Evolutionary conservation across 129 eudicot genomes (phyloP).

Genomic region (Gnaphalium uliginosum): DNA sequence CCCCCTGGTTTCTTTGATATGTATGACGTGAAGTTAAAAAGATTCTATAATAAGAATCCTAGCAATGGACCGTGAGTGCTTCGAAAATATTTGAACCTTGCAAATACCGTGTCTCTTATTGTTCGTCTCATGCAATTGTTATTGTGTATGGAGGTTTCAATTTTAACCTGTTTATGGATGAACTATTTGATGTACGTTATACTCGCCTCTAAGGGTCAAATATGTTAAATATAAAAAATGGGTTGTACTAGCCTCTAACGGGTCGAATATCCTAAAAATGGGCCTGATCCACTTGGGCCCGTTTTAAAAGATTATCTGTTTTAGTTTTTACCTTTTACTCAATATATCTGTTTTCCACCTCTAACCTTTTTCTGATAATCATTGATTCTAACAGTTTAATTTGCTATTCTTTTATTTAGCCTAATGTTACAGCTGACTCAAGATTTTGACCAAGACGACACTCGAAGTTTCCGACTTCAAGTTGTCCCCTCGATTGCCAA

Average conservation of each 20-base stretch:
- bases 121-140: constrained; percentile 18
- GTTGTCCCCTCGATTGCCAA: constrained; percentile 59
- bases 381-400: constrained; percentile 10
- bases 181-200: neutral
- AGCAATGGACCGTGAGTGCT: neutral
- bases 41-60: neutral
- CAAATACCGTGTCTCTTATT: neutral
- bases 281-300: neutral
- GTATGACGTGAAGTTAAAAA: neutral
- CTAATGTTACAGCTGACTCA: constrained; percentile 64
- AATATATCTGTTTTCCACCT: neutral
- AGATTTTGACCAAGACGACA: constrained; percentile 69
- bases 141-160: neutral
- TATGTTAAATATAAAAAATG: neutral
- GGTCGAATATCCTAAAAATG: neutral
- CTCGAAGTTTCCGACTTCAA: constrained; percentile 62
- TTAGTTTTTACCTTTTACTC: neutral
- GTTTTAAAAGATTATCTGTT: neutral
- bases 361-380: neutral
- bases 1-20: neutral
- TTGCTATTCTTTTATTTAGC: constrained; percentile 35
- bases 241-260: neutral
- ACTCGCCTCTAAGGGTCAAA: neutral
- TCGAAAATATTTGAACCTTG: neutral
- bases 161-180: neutral